Evolutionary conservation across 345 rosid species (phyloP), one percentile per base, ranked within the genome.

Genomic region (Durio zibethinus): DNA sequence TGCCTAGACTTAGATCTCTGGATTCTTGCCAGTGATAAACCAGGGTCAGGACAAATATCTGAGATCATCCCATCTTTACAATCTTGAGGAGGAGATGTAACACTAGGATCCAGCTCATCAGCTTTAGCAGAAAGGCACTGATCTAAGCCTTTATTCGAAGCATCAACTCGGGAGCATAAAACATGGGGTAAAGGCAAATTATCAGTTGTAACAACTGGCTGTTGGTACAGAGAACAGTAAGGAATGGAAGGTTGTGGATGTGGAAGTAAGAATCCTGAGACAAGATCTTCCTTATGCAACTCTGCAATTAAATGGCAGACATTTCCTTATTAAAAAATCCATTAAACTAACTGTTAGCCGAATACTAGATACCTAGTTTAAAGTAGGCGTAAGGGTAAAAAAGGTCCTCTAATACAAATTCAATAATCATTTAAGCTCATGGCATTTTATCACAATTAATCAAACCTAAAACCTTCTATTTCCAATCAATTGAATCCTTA

Each of bases 1-100:
- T 93, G 95, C 84, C 98, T 93, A 62, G 93, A 86, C 81, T 77
- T 91, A 14, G 96, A 91, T 79, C 95, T 93, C 81, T 88, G 90
- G 82, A 90, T 78, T 77, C 82, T 93, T 60, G 85, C 90, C 78
- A 88, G 80, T 59, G 98, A 87, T 59, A 77, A 79, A 72, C 80
- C 78, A 48, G 81, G 83, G 60, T 85, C 85, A 38, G 80, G 77
- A 76, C 70, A 52, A 76, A 72, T 53, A 73, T 72, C 83, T 40
- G 83, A 80, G 35, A 77, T 76, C 60, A 68, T 76, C 74, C 80
- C 79, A 47, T 82, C 84, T 77, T 61, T 82, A 74, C 84, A 82
- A 84, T 82, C 79, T 73, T 72, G 80, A 7, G 87, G 80, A 8
- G 87, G 94, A 84, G 97, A 78, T 38, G 75, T 73, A 68, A 77